Percentiles rank a stretch among this genome's conserved stretches.
These are phyloP conservation scores for Blastobotrys arbuscula DNA, from an alignment of 1,139 yeast species.

Conservation along the genomic window DNA sequence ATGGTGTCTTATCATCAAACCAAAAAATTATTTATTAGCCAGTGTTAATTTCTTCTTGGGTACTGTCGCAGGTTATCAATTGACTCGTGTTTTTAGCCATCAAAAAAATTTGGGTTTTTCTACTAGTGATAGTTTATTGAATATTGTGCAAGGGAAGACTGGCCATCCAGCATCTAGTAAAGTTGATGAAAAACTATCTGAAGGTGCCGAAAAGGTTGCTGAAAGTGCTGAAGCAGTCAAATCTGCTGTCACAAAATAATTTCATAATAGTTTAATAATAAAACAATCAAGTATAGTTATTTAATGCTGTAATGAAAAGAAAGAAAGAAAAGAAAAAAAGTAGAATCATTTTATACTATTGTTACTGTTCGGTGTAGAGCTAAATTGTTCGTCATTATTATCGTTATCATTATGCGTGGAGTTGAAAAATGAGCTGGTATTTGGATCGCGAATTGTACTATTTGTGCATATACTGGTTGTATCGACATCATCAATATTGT, in stretches of 20 bases:
- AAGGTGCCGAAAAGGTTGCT: too few species aligned
- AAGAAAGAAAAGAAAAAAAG: background rate
- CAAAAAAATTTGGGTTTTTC: constrained; percentile 49
- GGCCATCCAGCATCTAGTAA: constrained; percentile 6
- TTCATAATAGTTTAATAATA: background rate
- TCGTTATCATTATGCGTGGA: too few species aligned
- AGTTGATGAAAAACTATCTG: too few species aligned
- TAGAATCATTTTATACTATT: background rate
- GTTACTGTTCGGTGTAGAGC: too few species aligned
- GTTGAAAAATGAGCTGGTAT: too few species aligned
- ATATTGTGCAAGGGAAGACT: constrained; percentile 49
- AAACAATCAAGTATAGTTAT: too few species aligned
- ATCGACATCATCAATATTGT: background rate
- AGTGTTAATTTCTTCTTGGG: constrained; percentile 93
- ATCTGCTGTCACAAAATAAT: background rate
- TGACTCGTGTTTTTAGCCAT: constrained; percentile 62
- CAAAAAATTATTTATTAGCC: constrained; percentile 81
- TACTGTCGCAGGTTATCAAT: constrained; percentile 81
- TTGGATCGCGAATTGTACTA: too few species aligned
- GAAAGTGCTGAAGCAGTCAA: background rate
- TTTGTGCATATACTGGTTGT: too few species aligned
- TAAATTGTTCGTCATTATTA: too few species aligned
- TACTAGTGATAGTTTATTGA: constrained; percentile 48
- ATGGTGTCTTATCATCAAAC: constrained; percentile 93
- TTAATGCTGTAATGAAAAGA: background rate